Evolutionary conservation across 495 filamentous ascomycete genomes (phyloP).

Genomic region (Astrothelium macrocarpum): DNA sequence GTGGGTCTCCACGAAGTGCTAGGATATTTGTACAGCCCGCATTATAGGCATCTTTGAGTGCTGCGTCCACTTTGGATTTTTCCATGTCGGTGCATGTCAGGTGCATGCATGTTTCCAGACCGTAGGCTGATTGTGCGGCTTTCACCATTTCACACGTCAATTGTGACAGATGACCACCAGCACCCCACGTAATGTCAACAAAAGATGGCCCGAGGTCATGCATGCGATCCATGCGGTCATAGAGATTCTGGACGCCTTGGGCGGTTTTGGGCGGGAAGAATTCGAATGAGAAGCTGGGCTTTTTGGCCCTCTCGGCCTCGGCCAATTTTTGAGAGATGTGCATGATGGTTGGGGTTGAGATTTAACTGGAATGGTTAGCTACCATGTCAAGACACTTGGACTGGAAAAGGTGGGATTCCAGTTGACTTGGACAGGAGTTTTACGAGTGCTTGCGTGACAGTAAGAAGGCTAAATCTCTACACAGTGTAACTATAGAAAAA

Average conservation of each 20-base stretch:
- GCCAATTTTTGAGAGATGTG: constrained; percentile 91
- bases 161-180: constrained; percentile 80
- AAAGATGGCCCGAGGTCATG: constrained; percentile 85
- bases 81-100: constrained; percentile 98
- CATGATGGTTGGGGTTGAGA: constrained; percentile 36
- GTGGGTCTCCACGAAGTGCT: constrained; percentile 88
- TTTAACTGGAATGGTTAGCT: not conserved
- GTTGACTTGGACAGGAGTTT: too few species aligned
- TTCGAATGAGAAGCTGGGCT: constrained; percentile 93
- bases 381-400: not conserved
- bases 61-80: constrained; percentile 76
- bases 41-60: constrained; percentile 80
- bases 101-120: constrained; percentile 98
- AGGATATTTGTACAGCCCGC: constrained; percentile 97
- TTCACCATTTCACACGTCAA: constrained; percentile 97
- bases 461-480: not conserved
- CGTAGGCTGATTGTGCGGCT: constrained; percentile 91
- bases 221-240: constrained; percentile 99
- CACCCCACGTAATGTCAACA: constrained; percentile 98
- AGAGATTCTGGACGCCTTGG: constrained; percentile 96
- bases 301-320: constrained; percentile 62
- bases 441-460: not conserved
- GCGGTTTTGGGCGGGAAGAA: constrained; percentile 99
- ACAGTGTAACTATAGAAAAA: too few species aligned
- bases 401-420: not conserved